Conservation (phyloP, 768 basidiomycete genomes). For the Lentinula edodes region DNA sequence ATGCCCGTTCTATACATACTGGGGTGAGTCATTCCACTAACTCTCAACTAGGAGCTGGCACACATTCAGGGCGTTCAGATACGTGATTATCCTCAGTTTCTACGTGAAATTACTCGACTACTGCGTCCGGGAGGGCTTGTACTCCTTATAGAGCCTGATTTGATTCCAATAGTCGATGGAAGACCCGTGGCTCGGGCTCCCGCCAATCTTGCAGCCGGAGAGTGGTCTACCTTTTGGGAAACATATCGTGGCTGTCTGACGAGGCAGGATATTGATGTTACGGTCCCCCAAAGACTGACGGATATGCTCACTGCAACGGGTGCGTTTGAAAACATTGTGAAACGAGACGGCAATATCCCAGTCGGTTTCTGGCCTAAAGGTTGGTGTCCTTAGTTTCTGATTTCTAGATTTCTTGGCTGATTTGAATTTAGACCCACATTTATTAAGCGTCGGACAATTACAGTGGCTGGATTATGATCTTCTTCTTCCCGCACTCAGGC, state of each 20-base stretch:
- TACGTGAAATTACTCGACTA: conserved; percentile 58
- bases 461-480: conserved; percentile 73
- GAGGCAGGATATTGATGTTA: conserved; percentile 47
- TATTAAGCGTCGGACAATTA: conserved; percentile 61
- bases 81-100: conserved; percentile 52
- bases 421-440: conserved; percentile 39
- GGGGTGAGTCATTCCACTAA: conserved; percentile 41
- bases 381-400: conserved; percentile 14
- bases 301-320: conserved; percentile 42
- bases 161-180: conserved; percentile 43
- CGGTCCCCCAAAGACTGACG: conserved; percentile 50
- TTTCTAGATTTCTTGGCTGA: conserved; percentile 5
- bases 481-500: conserved; percentile 57
- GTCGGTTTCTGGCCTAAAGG: conserved; percentile 69
- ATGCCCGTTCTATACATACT: conserved; percentile 63
- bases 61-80: conserved; percentile 36
- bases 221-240: conserved; percentile 64
- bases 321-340: conserved; percentile 51
- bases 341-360: conserved; percentile 56
- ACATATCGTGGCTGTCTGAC: conserved; percentile 52
- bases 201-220: conserved; percentile 35
- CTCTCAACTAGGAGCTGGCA: conserved; percentile 1
- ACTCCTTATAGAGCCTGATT: conserved; percentile 59
- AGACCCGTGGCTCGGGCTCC: conserved; percentile 15
- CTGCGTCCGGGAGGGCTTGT: conserved; percentile 68